Base-by-base conservation (phyloP, 225 moss, liverwort and hornwort genomes). In the Bryum argenteum region DNA sequence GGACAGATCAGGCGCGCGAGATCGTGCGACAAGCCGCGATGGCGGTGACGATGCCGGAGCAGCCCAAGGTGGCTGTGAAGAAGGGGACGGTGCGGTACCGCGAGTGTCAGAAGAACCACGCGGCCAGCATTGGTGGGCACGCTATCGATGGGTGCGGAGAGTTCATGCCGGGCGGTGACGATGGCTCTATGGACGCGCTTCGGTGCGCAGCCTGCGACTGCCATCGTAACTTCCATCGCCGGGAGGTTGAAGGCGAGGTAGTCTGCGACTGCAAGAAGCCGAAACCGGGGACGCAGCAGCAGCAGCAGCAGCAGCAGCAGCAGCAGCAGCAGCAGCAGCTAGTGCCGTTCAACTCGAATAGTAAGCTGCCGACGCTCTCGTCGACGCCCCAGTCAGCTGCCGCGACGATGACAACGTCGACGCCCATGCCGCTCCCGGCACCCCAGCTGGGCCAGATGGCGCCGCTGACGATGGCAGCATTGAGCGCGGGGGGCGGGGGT, bases 41-140 rank as follows among this genome's bases (percentile, higher is more conserved):
- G 41, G 82, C 82, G 39, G 85, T 39, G 16, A 63, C 79, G 16
- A 80, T 77, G 67, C 75, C 75, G 47, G 71, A 67, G 22, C 77
- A 77, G 63, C 59, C 50, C 20, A 6, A 67, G 55, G 66, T 1
- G 15, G 11, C 47, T n/a, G 77, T 59, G 60, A 86, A 85, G 82
- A 85, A 86, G 71, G 87, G 83, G 8, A 64, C 78, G 6, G 80
- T 84, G 53, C 83, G 84, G 22, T 98, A 98, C 75, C 88, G 97
- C 66, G 97, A 98, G 88, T 98, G 97, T 84, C 91, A 88, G 86
- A 98, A 94, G 88, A 98, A 98, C 85, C 97, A 98, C 71, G 97
- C 97, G 68, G 97, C 97, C 72, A 89, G 89, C 89, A 92, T 92
- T 86, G 97, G 97, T 75, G 91, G 94, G 53, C 94, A 98, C 71